These are phyloP conservation scores for Mrakia frigida DNA, from an alignment of 768 basidiomycete genomes.

Conservation along the genomic window DNA sequence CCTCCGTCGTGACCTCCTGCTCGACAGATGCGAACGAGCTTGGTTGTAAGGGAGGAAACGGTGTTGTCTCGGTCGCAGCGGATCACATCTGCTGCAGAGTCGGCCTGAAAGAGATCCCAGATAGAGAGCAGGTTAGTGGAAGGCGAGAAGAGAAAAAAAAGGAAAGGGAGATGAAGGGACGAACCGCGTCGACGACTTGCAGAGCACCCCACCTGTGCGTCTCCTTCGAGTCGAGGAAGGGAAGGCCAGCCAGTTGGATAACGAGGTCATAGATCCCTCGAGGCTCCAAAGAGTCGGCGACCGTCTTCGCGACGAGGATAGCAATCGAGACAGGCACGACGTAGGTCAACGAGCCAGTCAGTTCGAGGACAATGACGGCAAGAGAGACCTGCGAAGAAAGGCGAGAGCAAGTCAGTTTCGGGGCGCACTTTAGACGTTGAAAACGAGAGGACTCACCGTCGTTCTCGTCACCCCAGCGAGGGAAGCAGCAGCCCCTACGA, in stretches of 20 bases:
- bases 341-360: conserved; percentile 89
- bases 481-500: conserved; percentile 77
- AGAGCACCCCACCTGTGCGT: conserved; percentile 66
- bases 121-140: too few species aligned
- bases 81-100: conserved; percentile 64
- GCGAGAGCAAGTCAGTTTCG: conserved; percentile 10
- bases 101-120: too few species aligned
- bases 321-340: conserved; percentile 49
- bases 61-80: conserved; percentile 68
- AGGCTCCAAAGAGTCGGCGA: conserved; percentile 78
- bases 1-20: conserved; percentile 55
- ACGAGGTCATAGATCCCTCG: conserved; percentile 81
- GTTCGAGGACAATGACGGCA: conserved; percentile 92
- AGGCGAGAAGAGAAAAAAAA: conserved; percentile 4
- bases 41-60: conserved; percentile 65
- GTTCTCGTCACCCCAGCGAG: conserved; percentile 91
- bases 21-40: conserved; percentile 63
- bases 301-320: conserved; percentile 81
- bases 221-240: conserved; percentile 85
- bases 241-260: conserved; percentile 84
- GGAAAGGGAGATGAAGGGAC: conserved; percentile 38
- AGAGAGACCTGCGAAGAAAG: conserved; percentile 63
- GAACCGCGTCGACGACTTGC: conserved; percentile 70
- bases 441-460: conserved; percentile 31
- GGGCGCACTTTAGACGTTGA: not conserved